phyloP scores from a whole-genome alignment of 352 stramenopile genomes.

The Pythium aquatile region DNA sequence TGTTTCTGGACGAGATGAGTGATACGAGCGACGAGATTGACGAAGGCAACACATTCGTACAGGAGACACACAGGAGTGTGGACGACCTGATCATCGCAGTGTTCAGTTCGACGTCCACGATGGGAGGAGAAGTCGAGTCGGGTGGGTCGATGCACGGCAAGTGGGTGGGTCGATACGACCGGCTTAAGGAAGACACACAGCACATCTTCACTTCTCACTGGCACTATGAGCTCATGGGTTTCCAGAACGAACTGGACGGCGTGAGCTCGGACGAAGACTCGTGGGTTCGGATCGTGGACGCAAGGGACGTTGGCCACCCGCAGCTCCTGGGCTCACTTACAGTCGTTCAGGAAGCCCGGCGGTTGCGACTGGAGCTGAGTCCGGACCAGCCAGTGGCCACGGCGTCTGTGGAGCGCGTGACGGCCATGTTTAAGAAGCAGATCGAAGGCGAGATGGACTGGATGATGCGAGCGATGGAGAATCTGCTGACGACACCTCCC shows the following conservation, averaged over 20 bases:
- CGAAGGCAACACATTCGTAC: constrained; percentile 8
- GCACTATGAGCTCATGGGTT: constrained; percentile 3
- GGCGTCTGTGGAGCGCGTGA: constrained; percentile 4
- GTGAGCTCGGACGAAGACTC: constrained; percentile 9
- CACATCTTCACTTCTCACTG: background rate
- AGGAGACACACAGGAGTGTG: background rate
- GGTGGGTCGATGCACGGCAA: constrained; percentile 9
- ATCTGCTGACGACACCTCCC: background rate
- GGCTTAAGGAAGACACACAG: background rate
- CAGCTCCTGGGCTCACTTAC: constrained; percentile 1
- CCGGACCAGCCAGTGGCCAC: background rate
- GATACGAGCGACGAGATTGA: background rate
- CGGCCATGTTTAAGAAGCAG: constrained; percentile 13
- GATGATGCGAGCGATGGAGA: constrained; percentile 7
- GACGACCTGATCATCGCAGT: constrained; percentile 15
- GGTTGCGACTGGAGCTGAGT: constrained; percentile 2
- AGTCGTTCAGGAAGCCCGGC: constrained; percentile 16
- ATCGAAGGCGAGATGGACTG: constrained; percentile 12
- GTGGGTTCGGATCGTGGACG: constrained; percentile 17
- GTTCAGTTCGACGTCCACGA: constrained; percentile 4
- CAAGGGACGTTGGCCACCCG: constrained; percentile 9
- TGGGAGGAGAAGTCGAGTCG: background rate
- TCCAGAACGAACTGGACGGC: constrained; percentile 12
- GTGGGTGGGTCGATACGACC: constrained; percentile 11
- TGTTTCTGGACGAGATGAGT: background rate